Conservation (phyloP, 371 early-diverging fungal genomes). For the Apophysomyces elegans region DNA sequence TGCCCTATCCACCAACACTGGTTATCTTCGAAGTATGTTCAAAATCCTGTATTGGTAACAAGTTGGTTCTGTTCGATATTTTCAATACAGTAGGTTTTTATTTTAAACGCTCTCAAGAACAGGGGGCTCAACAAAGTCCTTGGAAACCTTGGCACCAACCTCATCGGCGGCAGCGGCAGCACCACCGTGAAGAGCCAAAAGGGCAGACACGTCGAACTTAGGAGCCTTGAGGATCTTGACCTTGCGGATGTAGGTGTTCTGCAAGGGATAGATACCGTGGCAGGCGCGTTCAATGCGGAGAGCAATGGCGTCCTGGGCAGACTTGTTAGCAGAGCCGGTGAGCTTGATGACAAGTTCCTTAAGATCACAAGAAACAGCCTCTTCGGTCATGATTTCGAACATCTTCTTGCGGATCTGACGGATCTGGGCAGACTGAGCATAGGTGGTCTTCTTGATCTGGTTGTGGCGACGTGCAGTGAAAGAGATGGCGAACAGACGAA, state of each 20-base stretch:
- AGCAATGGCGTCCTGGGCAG: constrained; percentile 83
- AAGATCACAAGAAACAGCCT: constrained; percentile 91
- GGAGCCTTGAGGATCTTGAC: constrained; percentile 99
- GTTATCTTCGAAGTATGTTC: no score
- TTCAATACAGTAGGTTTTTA: neutral
- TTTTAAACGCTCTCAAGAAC: constrained; percentile 78
- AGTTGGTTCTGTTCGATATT: no score
- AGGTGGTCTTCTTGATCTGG: constrained; percentile 99
- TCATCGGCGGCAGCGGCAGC: constrained; percentile 75
- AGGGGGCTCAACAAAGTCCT: constrained; percentile 87
- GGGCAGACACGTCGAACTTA: constrained; percentile 94
- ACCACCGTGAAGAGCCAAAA: constrained; percentile 95
- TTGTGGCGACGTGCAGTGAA: constrained; percentile 97
- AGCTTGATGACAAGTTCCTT: constrained; percentile 98
- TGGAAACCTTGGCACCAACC: constrained; percentile 74
- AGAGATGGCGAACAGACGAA: constrained; percentile 98
- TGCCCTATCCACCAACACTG: no score
- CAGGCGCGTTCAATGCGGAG: constrained; percentile 98
- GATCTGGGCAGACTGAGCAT: constrained; percentile 97
- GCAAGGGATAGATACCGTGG: constrained; percentile 98
- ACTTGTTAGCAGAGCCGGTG: constrained; percentile 60
- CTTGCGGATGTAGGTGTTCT: constrained; percentile 98
- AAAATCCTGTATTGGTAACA: no score
- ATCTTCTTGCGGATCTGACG: constrained; percentile 99
- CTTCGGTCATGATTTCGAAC: constrained; percentile 97